Base-by-base conservation (phyloP, 352 stramenopile species). In the Globisporangium irregulare region DNA sequence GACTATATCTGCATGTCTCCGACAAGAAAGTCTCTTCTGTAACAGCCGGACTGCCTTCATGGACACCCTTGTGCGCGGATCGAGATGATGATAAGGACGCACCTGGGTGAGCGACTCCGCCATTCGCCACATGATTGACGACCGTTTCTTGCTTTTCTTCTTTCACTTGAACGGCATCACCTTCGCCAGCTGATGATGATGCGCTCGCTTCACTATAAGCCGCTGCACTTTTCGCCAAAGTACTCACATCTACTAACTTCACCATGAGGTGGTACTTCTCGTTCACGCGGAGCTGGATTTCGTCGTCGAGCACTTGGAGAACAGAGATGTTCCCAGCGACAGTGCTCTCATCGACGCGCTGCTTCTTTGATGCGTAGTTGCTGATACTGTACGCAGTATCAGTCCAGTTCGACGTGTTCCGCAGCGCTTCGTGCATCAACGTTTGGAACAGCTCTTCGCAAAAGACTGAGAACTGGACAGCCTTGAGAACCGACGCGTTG, bases 371-470 rank as follows among this genome's bases (percentile, higher is more conserved):
- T 27, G 70, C 54, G 57, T 90, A 87, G 62, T 87, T 90, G 67
- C 78, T 79, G 56, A 86, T 78, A 67, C 76, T 91, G 64, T 90
- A 87, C 2, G 81, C 81, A 20, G 75, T 86, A 64, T 91, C 80
- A 34, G 74, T 90, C 86, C 86, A 94, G 61, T 80, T 90, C 6
- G 74, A 79, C 3, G 82, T 77, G 29, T 75, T 84, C 59, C 84
- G 82, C 53, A 94, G 70, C 12, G 86, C 86, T 59, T 94, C 88
- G 62, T 90, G 81, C 88, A 96, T 94, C 34, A 93, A 53, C 8
- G 76, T 91, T 67, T 93, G 82, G 68, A 96, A 96, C 0, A 92
- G 69, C 67, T 96, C 88, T 76, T 94, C 86, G 46, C 85, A 94
- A 59, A 94, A 96, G 1, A 96, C 82, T 2, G 88, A 94, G 62